These are phyloP conservation scores for Candida stauntonica DNA, from an alignment of 805 yeast species.

Conservation along the genomic window DNA sequence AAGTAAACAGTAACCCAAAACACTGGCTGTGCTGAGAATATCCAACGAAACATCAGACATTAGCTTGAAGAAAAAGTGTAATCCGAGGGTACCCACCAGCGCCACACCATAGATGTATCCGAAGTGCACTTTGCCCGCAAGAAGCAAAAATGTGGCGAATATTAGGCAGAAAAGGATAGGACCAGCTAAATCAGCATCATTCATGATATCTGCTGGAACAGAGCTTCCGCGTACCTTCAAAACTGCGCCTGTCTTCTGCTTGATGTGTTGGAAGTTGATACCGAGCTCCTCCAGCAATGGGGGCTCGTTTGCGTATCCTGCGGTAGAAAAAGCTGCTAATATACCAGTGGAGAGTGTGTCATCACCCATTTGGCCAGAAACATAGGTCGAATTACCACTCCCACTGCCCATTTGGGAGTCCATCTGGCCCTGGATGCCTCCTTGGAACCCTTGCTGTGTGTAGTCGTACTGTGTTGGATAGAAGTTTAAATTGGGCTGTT, in stretches of 20 bases:
- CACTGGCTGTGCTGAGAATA: conserved; percentile 75
- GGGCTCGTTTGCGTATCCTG: conserved; percentile 94
- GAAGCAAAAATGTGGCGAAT: conserved; percentile 76
- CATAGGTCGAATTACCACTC: conserved; percentile 7
- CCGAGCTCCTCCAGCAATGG: conserved; percentile 91
- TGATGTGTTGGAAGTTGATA: conserved; percentile 84
- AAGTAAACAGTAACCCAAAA: conserved; percentile 87
- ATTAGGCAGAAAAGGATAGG: conserved; percentile 84
- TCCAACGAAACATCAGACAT: conserved; percentile 67
- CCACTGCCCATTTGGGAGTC: conserved; percentile 6
- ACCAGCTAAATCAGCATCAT: conserved; percentile 92
- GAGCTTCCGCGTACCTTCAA: conserved; percentile 60
- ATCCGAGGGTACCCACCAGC: conserved; percentile 78
- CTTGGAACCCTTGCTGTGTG: conserved; percentile 3
- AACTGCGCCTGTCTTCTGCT: conserved; percentile 79
- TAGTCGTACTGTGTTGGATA: conserved; percentile 27
- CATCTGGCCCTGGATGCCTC: conserved; percentile 30
- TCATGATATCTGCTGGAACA: conserved; percentile 69
- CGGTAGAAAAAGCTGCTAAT: conserved; percentile 86
- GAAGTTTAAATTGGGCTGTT: conserved; percentile 28
- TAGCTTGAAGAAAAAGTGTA: conserved; percentile 78
- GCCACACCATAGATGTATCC: conserved; percentile 98
- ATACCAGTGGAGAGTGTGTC: conserved; percentile 63
- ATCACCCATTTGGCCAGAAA: conserved; percentile 26
- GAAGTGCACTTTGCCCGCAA: conserved; percentile 93